Evolutionary conservation across 148 eudicot genomes (phyloP).

Genomic region (Arctostaphylos glauca): DNA sequence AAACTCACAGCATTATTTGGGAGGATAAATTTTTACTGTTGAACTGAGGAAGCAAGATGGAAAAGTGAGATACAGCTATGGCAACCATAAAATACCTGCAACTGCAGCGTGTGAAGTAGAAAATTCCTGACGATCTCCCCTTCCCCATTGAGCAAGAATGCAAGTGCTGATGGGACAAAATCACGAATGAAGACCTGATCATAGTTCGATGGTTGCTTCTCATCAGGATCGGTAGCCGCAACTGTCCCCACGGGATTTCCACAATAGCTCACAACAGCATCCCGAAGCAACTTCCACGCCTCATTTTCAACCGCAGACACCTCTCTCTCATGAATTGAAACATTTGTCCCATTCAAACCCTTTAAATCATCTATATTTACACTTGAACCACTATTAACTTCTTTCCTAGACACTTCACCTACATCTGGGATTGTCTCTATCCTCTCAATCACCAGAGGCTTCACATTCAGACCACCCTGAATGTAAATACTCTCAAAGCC

Average conservation of each 20-base stretch:
- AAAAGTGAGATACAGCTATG: not conserved
- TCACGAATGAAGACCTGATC: slow-evolving; percentile 90
- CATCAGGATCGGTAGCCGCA: slow-evolving; percentile 72
- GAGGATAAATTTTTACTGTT: not conserved
- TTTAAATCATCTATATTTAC: slow-evolving; percentile 29
- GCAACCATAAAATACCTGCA: slow-evolving; percentile 55
- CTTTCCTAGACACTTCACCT: slow-evolving; percentile 22
- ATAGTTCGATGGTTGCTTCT: slow-evolving; percentile 56
- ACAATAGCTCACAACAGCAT: slow-evolving; percentile 67
- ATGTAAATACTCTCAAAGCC: slow-evolving; percentile 52
- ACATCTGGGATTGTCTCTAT: slow-evolving; percentile 31
- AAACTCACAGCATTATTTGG: not conserved
- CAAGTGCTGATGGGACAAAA: slow-evolving; percentile 85
- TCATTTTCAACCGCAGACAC: slow-evolving; percentile 60
- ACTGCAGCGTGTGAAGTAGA: slow-evolving; percentile 79
- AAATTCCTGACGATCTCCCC: slow-evolving; percentile 81
- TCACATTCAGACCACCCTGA: slow-evolving; percentile 56
- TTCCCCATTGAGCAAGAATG: slow-evolving; percentile 89
- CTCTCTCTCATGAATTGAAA: slow-evolving; percentile 28
- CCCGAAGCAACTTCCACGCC: slow-evolving; percentile 75
- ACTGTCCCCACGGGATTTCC: slow-evolving; percentile 83
- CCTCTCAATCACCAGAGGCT: slow-evolving; percentile 49
- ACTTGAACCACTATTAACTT: slow-evolving; percentile 21
- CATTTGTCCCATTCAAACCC: slow-evolving; percentile 28
- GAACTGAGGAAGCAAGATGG: not conserved